Percentiles rank a stretch among this genome's conserved stretches.
These are phyloP conservation scores for Hygrocybe punicea DNA, from an alignment of 768 basidiomycete genomes.

Conservation along the genomic window DNA sequence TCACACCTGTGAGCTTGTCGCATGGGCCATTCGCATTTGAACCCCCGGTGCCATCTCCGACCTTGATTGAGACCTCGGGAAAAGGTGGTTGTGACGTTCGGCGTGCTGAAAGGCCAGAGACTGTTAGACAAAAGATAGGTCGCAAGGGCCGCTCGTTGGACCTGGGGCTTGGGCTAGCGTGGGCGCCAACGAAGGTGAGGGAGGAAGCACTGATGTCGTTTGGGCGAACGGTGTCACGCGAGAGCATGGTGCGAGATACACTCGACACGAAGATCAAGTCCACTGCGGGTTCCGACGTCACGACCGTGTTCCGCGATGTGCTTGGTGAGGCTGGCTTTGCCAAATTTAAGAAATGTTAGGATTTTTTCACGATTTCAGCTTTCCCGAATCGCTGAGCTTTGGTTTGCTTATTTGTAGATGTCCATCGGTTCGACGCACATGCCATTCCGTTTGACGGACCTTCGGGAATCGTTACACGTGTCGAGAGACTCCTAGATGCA, in stretches of 20 bases:
- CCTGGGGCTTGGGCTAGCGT: constrained; percentile 63
- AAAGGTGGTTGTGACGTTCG: constrained; percentile 19
- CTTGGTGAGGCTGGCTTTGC: constrained; percentile 47
- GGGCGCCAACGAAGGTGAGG: constrained; percentile 66
- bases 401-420: constrained; percentile 45
- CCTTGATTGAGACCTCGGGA: constrained; percentile 22
- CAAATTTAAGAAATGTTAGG: constrained; percentile 64
- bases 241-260: constrained; percentile 18
- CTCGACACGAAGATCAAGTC: constrained; percentile 28
- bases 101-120: constrained; percentile 28
- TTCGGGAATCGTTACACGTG: constrained; percentile 61
- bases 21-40: constrained; percentile 70
- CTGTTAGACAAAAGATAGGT: constrained; percentile 40
- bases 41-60: constrained; percentile 56
- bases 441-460: constrained; percentile 75
- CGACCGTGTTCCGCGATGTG: constrained; percentile 45
- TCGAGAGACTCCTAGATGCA: constrained; percentile 55
- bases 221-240: constrained; percentile 20
- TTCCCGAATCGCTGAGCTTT: constrained; percentile 3
- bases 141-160: constrained; percentile 70
- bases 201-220: constrained; percentile 60
- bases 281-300: constrained; percentile 45
- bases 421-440: constrained; percentile 70
- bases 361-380: background rate
- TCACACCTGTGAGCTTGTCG: constrained; percentile 38